Evolutionary conservation across 352 stramenopile species (phyloP).

Genomic region (Phytopythium delawarense): DNA sequence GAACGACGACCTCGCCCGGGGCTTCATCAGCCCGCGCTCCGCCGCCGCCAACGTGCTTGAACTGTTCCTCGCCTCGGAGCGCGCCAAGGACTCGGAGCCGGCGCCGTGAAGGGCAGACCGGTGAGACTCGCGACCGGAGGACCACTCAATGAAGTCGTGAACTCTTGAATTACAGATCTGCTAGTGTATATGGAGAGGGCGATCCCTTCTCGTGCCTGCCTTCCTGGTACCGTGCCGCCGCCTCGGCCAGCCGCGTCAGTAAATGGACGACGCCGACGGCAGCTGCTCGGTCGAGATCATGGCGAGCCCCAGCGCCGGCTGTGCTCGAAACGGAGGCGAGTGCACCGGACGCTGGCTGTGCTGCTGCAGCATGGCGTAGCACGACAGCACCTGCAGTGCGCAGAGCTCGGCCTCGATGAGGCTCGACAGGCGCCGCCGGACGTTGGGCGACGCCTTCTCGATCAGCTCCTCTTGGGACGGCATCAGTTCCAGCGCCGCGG

Average conservation of each 20-base stretch:
- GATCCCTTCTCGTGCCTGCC: slow-evolving; percentile 9
- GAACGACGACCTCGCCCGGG: slow-evolving; percentile 54
- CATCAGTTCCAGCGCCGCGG: slow-evolving; percentile 20
- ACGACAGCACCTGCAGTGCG: slow-evolving; percentile 77
- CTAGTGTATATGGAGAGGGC: slow-evolving; percentile 1
- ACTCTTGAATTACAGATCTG: slow-evolving; percentile 3
- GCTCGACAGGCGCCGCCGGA: slow-evolving; percentile 63
- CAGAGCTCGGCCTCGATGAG: slow-evolving; percentile 78
- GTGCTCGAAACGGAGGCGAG: slow-evolving; percentile 15
- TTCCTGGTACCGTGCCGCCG: neutral
- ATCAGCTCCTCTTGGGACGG: slow-evolving; percentile 78
- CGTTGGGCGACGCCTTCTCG: slow-evolving; percentile 60
- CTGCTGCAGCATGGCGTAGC: slow-evolving; percentile 62
- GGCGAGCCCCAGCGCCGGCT: slow-evolving; percentile 23
- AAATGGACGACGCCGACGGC: slow-evolving; percentile 48
- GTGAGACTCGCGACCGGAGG: neutral
- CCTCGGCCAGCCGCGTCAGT: slow-evolving; percentile 1
- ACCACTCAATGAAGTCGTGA: neutral
- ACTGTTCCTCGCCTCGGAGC: slow-evolving; percentile 51
- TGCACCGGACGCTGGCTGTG: slow-evolving; percentile 21
- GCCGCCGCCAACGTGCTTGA: slow-evolving; percentile 56
- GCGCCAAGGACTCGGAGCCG: slow-evolving; percentile 15
- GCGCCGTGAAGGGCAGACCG: neutral
- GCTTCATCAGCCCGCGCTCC: slow-evolving; percentile 62
- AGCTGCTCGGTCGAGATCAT: slow-evolving; percentile 61